phyloP scores from a whole-genome alignment of 1,139 yeast genomes.

The Hyphopichia fennica region DNA sequence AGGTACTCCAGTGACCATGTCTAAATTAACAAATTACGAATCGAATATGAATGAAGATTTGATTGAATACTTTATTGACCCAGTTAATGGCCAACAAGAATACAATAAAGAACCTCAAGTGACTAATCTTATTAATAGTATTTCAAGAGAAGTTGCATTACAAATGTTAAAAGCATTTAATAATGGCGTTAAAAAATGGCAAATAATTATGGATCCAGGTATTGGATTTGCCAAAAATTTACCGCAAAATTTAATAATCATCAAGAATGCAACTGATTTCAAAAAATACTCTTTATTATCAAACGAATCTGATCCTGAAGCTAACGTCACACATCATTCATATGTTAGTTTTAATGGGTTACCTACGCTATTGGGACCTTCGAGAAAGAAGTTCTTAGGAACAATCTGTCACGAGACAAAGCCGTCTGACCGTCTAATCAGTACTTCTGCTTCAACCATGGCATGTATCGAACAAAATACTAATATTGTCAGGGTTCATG shows the following conservation, averaged over 20 bases:
- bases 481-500: slow-evolving; percentile 89
- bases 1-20: slow-evolving; percentile 80
- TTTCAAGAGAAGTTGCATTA: slow-evolving; percentile 63
- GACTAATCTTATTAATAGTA: slow-evolving; percentile 39
- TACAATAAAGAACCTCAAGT: slow-evolving; percentile 25
- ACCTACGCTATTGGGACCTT: slow-evolving; percentile 81
- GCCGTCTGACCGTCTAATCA: slow-evolving; percentile 65
- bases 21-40: slow-evolving; percentile 54
- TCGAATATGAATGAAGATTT: slow-evolving; percentile 39
- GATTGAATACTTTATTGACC: slow-evolving; percentile 38
- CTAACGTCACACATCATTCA: slow-evolving; percentile 16
- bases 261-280: slow-evolving; percentile 58
- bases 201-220: slow-evolving; percentile 90
- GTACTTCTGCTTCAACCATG: slow-evolving; percentile 76
- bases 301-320: slow-evolving; percentile 20
- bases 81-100: slow-evolving; percentile 27
- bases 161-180: slow-evolving; percentile 58
- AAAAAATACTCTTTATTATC: slow-evolving; percentile 47
- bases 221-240: slow-evolving; percentile 85
- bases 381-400: slow-evolving; percentile 86
- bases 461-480: slow-evolving; percentile 74
- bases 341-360: slow-evolving; percentile 49
- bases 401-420: slow-evolving; percentile 50
- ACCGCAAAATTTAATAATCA: slow-evolving; percentile 64
- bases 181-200: slow-evolving; percentile 83